These are phyloP conservation scores for Vigna reflexopilosa DNA, from an alignment of 306 rosid genomes.

Conservation along the genomic window DNA sequence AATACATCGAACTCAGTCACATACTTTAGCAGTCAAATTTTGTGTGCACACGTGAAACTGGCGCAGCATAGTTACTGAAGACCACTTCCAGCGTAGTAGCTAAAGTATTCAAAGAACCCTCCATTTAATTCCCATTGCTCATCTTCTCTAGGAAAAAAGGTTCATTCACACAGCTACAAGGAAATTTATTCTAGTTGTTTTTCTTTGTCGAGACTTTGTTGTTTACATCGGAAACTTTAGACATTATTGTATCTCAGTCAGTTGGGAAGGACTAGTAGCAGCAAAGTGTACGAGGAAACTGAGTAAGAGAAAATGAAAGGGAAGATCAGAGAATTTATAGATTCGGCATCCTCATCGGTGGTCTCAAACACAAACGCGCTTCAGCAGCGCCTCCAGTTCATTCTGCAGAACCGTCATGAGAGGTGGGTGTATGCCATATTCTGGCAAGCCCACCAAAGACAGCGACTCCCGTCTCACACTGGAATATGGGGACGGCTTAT, in stretches of 20 bases:
- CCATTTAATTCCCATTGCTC: background rate
- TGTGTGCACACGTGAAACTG: conserved; percentile 33
- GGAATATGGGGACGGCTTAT: conserved; percentile 55
- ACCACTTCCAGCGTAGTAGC: background rate
- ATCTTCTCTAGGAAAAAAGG: background rate
- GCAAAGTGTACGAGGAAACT: background rate
- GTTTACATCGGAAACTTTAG: background rate
- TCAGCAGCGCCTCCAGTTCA: conserved; percentile 53
- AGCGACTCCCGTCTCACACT: conserved; percentile 6
- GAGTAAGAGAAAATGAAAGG: conserved; percentile 11
- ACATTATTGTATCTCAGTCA: no score
- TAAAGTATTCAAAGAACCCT: background rate
- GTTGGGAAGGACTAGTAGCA: no score
- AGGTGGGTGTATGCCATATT: conserved; percentile 66
- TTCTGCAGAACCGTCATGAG: conserved; percentile 52
- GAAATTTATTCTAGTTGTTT: background rate
- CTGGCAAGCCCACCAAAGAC: conserved; percentile 57
- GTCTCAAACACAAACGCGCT: conserved; percentile 36
- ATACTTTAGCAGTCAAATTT: background rate
- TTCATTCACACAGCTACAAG: background rate
- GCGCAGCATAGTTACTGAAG: background rate
- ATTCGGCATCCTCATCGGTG: conserved; percentile 35
- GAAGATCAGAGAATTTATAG: background rate
- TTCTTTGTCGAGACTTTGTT: background rate
- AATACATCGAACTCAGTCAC: conserved; percentile 17